phyloP scores from a whole-genome alignment of 1,284 basidiomycete species.

The Moniliophthora roreri region DNA sequence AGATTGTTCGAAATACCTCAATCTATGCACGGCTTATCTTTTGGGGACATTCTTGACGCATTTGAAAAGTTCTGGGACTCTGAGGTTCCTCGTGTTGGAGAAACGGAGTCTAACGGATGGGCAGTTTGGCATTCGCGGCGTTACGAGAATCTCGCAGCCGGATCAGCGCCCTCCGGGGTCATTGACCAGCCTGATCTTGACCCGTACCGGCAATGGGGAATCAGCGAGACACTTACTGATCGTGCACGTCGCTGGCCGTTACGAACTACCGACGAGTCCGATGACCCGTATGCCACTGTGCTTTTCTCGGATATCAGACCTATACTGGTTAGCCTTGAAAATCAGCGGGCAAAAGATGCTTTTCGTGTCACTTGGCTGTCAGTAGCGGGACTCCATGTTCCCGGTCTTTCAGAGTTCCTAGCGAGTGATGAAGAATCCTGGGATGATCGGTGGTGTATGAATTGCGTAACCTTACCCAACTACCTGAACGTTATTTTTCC shows the following conservation, averaged over 20 bases:
- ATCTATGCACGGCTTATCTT: conserved; percentile 36
- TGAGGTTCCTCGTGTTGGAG: conserved; percentile 64
- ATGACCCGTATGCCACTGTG: conserved; percentile 76
- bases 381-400: conserved; percentile 74
- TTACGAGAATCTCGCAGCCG: conserved; percentile 20
- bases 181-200: conserved; percentile 39
- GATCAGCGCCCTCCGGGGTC: conserved; percentile 13
- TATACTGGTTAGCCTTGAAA: conserved; percentile 63
- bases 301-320: conserved; percentile 80
- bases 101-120: conserved; percentile 63
- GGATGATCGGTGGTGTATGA: conserved; percentile 68
- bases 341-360: conserved; percentile 51
- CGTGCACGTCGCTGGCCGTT: conserved; percentile 45
- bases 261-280: conserved; percentile 56
- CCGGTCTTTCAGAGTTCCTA: conserved; percentile 54
- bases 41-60: conserved; percentile 48
- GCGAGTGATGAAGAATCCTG: conserved; percentile 35
- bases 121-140: conserved; percentile 51
- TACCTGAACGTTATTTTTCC: conserved; percentile 58
- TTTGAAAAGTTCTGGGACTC: conserved; percentile 81
- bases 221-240: conserved; percentile 57
- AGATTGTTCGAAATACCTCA: conserved; percentile 59
- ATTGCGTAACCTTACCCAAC: conserved; percentile 40
- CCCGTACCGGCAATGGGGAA: conserved; percentile 72
- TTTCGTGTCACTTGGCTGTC: conserved; percentile 79